phyloP scores from a whole-genome alignment of 805 yeast genomes.

The Pichia thaimueangensis region DNA sequence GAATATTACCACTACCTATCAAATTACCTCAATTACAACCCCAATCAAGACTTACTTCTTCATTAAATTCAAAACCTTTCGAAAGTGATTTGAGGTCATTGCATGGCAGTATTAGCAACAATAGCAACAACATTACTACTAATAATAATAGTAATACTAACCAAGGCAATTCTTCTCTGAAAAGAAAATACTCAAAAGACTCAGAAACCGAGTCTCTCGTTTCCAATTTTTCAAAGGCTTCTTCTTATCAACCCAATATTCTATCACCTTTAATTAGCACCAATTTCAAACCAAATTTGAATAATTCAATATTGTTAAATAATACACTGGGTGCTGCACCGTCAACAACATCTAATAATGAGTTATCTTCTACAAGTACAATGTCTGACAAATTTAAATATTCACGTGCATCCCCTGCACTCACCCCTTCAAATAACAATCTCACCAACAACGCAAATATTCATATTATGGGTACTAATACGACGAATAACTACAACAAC shows the following conservation, averaged over 20 bases:
- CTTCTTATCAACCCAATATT: neutral
- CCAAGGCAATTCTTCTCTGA: neutral
- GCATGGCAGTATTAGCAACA: neutral
- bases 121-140: neutral
- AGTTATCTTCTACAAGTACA: slow-evolving; percentile 6
- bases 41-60: slow-evolving; percentile 10
- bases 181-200: slow-evolving; percentile 9
- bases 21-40: slow-evolving; percentile 10
- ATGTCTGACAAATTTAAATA: slow-evolving; percentile 1
- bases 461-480: no score
- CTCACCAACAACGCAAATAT: neutral
- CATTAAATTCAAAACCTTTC: slow-evolving; percentile 8
- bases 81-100: slow-evolving; percentile 8
- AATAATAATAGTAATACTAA: no score
- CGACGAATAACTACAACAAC: no score
- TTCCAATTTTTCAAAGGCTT: slow-evolving; percentile 5
- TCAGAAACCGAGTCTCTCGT: slow-evolving; percentile 8
- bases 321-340: neutral
- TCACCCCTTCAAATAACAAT: neutral
- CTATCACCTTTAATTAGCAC: slow-evolving; percentile 7
- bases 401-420: neutral
- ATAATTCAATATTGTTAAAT: neutral
- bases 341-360: neutral
- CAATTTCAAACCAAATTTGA: neutral
- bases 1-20: slow-evolving; percentile 14